phyloP scores from a whole-genome alignment of 2,329 filamentous ascomycete genomes.

The Sclerotinia glacialis region DNA sequence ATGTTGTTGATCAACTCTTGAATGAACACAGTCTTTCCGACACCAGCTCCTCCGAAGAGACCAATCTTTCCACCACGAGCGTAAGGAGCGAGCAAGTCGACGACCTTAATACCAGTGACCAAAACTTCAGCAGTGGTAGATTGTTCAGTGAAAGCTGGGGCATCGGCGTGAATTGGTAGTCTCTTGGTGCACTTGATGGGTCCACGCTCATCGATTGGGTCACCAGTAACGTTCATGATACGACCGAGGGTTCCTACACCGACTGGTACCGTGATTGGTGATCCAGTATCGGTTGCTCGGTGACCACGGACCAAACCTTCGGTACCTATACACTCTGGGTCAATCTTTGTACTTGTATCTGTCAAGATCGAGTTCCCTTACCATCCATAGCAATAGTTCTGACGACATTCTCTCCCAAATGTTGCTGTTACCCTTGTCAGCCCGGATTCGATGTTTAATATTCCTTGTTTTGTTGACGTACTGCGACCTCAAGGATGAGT shows the following conservation, averaged over 20 bases:
- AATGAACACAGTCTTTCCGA: conserved; percentile 99
- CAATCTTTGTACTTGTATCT: conserved; percentile 30
- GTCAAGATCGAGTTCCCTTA: conserved; percentile 48
- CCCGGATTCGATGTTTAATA: conserved; percentile 24
- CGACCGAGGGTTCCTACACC: conserved; percentile 90
- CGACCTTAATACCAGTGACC: conserved; percentile 99
- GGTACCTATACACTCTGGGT: conserved; percentile 64
- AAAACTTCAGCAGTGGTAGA: conserved; percentile 95
- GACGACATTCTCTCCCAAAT: conserved; percentile 98
- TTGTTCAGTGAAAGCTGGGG: conserved; percentile 90
- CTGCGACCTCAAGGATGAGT: conserved; percentile 93
- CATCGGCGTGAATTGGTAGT: conserved; percentile 89
- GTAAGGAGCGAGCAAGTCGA: conserved; percentile 97
- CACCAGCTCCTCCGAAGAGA: conserved; percentile 99
- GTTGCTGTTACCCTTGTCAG: conserved; percentile 69
- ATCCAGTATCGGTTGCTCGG: conserved; percentile 81
- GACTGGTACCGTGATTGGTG: conserved; percentile 95
- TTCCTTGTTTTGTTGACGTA: conserved; percentile 51
- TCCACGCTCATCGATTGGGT: conserved; percentile 99
- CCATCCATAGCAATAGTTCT: conserved; percentile 99
- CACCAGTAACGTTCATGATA: conserved; percentile 99
- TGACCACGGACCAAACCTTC: conserved; percentile 97
- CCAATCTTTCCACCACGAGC: conserved; percentile 99
- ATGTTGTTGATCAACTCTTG: conserved; percentile 99
- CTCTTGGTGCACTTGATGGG: conserved; percentile 91